A percentile compares a stretch with the other conserved stretches of the same genome.
These are phyloP conservation scores for Decorospora gaudefroyi DNA, from an alignment of 2,329 filamentous ascomycete genomes.

Conservation along the genomic window DNA sequence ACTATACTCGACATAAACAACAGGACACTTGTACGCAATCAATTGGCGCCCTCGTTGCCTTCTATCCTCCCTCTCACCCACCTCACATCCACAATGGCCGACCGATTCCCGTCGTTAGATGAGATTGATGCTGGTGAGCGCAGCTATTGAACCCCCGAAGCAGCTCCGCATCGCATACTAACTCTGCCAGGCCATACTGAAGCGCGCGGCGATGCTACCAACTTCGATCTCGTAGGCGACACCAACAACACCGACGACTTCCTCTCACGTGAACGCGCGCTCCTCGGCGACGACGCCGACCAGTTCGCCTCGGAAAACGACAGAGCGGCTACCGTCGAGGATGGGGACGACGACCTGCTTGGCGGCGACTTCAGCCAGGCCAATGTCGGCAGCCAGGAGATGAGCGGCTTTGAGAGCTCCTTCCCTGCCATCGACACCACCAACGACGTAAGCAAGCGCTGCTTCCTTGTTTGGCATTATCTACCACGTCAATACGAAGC, in stretches of 20 bases:
- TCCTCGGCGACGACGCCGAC: slow-evolving; percentile 88
- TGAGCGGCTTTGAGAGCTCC: slow-evolving; percentile 77
- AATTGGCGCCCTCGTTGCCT: slow-evolving; percentile 20
- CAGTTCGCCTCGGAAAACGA: slow-evolving; percentile 83
- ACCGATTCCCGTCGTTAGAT: slow-evolving; percentile 58
- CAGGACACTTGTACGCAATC: slow-evolving; percentile 24
- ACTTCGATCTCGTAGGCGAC: slow-evolving; percentile 57
- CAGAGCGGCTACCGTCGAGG: slow-evolving; percentile 64
- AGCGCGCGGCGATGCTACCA: slow-evolving; percentile 57
- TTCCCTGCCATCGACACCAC: slow-evolving; percentile 80
- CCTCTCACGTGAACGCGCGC: slow-evolving; percentile 84
- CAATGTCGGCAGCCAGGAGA: slow-evolving; percentile 50
- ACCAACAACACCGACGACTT: slow-evolving; percentile 77
- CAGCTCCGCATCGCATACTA: slow-evolving; percentile 32
- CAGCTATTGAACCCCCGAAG: slow-evolving; percentile 27
- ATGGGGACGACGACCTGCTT: slow-evolving; percentile 72
- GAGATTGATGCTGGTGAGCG: slow-evolving; percentile 57
- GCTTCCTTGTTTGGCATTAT: neutral
- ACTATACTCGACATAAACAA: slow-evolving; percentile 20
- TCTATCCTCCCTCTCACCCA: slow-evolving; percentile 2
- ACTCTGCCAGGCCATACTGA: slow-evolving; percentile 65
- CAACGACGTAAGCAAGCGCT: slow-evolving; percentile 65
- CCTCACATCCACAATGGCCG: slow-evolving; percentile 50
- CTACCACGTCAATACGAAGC: too few species aligned
- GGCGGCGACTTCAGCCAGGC: slow-evolving; percentile 59